These are phyloP conservation scores for Rhazya stricta DNA, from an alignment of 257 asterid species.

Conservation along the genomic window DNA sequence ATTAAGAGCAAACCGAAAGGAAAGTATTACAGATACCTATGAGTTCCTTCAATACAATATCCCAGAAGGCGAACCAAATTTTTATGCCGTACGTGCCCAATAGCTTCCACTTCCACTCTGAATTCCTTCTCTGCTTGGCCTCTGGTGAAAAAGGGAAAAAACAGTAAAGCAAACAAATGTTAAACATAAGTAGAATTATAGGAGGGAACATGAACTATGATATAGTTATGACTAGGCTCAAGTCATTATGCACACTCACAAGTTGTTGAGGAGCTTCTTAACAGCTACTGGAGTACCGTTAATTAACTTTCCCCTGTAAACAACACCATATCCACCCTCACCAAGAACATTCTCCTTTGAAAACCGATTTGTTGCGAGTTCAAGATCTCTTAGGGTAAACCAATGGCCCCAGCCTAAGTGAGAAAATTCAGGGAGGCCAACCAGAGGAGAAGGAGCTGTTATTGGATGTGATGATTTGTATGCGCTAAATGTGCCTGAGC, in stretches of 20 bases:
- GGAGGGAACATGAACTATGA: background rate
- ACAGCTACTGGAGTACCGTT: constrained; percentile 88
- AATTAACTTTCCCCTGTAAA: constrained; percentile 67
- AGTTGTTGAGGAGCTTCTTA: constrained; percentile 85
- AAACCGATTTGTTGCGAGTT: constrained; percentile 72
- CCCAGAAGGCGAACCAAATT: constrained; percentile 95
- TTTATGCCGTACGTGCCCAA: constrained; percentile 92
- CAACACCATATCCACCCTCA: constrained; percentile 98
- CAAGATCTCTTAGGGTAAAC: constrained; percentile 88
- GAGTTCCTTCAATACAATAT: constrained; percentile 97
- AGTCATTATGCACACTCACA: constrained; percentile 48
- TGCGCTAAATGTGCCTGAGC: constrained; percentile 51
- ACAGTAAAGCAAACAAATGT: constrained; percentile 4
- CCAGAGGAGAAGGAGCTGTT: constrained; percentile 78
- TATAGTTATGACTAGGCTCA: constrained; percentile 4
- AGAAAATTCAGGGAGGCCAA: constrained; percentile 89
- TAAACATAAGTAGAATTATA: constrained; percentile 1
- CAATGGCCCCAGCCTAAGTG: constrained; percentile 99
- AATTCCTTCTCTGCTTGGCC: constrained; percentile 99
- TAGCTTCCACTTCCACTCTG: constrained; percentile 93
- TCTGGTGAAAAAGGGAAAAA: constrained; percentile 28
- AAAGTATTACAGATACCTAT: constrained; percentile 48
- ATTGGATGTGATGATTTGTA: constrained; percentile 58
- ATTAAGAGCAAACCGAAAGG: background rate
- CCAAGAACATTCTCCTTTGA: constrained; percentile 84